These are phyloP conservation scores for Botrytis fabae DNA, from an alignment of 2,329 filamentous ascomycete species.

Conservation along the genomic window DNA sequence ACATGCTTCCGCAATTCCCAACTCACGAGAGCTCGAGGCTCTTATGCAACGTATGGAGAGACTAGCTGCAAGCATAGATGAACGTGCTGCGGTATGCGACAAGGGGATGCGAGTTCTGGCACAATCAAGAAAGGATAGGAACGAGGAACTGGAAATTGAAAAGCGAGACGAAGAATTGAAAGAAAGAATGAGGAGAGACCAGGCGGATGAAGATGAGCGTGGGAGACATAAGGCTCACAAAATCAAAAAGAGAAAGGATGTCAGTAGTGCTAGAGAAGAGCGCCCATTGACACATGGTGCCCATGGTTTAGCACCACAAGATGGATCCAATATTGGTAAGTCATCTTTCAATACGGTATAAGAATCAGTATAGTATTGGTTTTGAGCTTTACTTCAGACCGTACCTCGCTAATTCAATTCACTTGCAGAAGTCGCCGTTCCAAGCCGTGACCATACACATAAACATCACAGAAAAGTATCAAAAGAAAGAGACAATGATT, in stretches of 20 bases:
- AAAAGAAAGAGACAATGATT: constrained; percentile 46
- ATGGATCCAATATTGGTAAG: constrained; percentile 61
- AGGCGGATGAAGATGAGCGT: constrained; percentile 51
- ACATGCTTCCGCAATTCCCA: constrained; percentile 58
- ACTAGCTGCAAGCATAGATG: constrained; percentile 66
- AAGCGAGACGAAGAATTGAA: constrained; percentile 49
- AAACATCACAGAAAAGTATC: constrained; percentile 25
- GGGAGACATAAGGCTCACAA: constrained; percentile 57
- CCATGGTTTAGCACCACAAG: constrained; percentile 63
- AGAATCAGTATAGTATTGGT: not conserved
- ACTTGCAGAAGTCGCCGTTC: constrained; percentile 33
- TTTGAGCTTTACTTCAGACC: not conserved
- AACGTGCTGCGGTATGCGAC: constrained; percentile 67
- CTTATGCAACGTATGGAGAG: constrained; percentile 64
- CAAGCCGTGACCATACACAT: constrained; percentile 28
- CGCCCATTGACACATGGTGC: constrained; percentile 61
- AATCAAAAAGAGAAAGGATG: constrained; percentile 77
- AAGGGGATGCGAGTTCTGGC: constrained; percentile 71
- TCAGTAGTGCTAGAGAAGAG: constrained; percentile 60
- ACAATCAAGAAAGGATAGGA: constrained; percentile 61
- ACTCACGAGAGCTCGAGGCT: constrained; percentile 63
- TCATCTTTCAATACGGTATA: constrained; percentile 21
- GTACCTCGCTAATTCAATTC: constrained; percentile 8
- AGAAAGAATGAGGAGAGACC: constrained; percentile 43
- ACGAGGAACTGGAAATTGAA: constrained; percentile 52